phyloP scores from a whole-genome alignment of 768 basidiomycete genomes.

The Calocera viscosa region DNA sequence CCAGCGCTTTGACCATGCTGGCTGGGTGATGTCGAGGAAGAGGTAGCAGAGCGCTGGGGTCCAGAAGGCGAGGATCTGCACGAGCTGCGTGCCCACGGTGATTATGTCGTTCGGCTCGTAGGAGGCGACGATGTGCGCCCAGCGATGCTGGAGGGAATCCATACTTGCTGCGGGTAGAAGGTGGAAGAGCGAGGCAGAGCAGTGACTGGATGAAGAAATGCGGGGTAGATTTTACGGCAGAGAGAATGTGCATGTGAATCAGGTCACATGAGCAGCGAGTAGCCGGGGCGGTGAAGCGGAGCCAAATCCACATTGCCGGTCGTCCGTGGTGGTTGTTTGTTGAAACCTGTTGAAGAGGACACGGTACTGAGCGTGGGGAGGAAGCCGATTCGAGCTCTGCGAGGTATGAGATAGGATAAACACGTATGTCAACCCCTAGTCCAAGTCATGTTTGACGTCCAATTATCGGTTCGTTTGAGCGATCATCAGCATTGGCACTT shows the following conservation, averaged over 20 bases:
- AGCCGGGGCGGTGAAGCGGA: too few relatives aligned
- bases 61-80: constrained; percentile 24
- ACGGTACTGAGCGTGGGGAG: too few relatives aligned
- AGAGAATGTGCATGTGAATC: not conserved
- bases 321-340: too few relatives aligned
- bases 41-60: constrained; percentile 20
- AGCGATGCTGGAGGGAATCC: not conserved
- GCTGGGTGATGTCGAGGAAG: constrained; percentile 21
- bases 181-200: not conserved
- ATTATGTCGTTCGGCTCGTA: not conserved
- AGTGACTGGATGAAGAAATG: not conserved
- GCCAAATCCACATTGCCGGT: too few relatives aligned
- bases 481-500: too few relatives aligned
- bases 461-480: too few relatives aligned
- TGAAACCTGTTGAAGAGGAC: too few relatives aligned
- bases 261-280: too few relatives aligned
- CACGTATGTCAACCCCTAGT: too few relatives aligned
- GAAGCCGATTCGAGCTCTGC: too few relatives aligned
- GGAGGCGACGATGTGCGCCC: not conserved
- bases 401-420: too few relatives aligned
- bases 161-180: not conserved
- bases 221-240: not conserved
- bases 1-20: constrained; percentile 21
- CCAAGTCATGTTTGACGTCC: too few relatives aligned
- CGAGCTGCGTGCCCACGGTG: constrained; percentile 18